Evolutionary conservation across 768 basidiomycete species (phyloP).

Genomic region (Amanita molliuscula): DNA sequence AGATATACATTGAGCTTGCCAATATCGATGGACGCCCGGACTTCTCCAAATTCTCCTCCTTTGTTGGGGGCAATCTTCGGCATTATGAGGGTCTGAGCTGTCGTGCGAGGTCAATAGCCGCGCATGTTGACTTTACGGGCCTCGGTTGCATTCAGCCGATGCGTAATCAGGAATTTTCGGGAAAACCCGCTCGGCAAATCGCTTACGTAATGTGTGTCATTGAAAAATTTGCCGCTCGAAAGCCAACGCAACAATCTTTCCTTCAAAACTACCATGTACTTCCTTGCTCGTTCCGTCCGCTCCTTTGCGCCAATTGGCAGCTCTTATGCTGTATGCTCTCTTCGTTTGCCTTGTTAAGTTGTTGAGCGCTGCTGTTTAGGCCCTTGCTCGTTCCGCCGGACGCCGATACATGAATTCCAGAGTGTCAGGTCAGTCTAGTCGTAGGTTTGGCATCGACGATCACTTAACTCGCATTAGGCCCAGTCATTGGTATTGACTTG

Average conservation of each 20-base stretch:
- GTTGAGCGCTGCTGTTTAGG: conserved; percentile 24
- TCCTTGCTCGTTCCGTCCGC: conserved; percentile 57
- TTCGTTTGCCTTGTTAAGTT: conserved; percentile 7
- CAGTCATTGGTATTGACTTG: conserved; percentile 94
- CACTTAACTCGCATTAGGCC: conserved; percentile 33
- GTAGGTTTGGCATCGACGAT: conserved; percentile 2
- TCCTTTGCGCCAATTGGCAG: conserved; percentile 49
- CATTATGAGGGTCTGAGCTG: neutral
- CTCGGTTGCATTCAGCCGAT: neutral
- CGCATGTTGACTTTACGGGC: neutral
- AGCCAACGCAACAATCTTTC: conserved; percentile 23
- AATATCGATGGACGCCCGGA: conserved; percentile 63
- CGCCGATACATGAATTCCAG: conserved; percentile 95
- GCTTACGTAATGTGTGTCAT: conserved; percentile 24
- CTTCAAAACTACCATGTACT: conserved; percentile 55
- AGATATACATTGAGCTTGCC: conserved; percentile 60
- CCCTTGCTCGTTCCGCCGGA: conserved; percentile 60
- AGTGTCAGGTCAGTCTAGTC: conserved; percentile 58
- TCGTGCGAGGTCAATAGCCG: neutral
- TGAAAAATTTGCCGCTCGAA: conserved; percentile 31
- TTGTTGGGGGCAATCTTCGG: conserved; percentile 21
- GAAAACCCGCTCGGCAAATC: conserved; percentile 25
- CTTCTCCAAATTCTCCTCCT: conserved; percentile 69
- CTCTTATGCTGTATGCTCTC: conserved; percentile 43
- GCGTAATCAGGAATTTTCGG: conserved; percentile 21